A percentile compares a stretch with the other conserved stretches of the same genome.
These are phyloP conservation scores for Pterocarpus santalinus DNA, from an alignment of 306 rosid species.

Conservation along the genomic window DNA sequence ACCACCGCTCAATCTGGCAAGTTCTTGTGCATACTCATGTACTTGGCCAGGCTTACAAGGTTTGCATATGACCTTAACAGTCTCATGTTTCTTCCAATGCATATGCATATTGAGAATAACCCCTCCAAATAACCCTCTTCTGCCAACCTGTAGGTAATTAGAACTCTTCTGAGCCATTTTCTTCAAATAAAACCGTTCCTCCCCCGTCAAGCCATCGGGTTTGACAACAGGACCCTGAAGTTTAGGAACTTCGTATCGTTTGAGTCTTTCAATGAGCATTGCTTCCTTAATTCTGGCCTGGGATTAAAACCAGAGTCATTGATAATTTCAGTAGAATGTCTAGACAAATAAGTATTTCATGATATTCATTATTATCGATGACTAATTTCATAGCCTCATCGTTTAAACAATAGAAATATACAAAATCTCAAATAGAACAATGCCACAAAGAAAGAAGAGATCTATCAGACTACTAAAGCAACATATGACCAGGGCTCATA, in stretches of 20 bases:
- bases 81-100: conserved; percentile 99
- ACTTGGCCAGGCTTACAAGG: conserved; percentile 88
- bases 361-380: conserved; percentile 26
- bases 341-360: conserved; percentile 39
- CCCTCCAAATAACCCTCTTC: conserved; percentile 94
- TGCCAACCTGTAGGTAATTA: conserved; percentile 89
- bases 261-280: conserved; percentile 80
- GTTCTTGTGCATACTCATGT: conserved; percentile 84
- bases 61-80: conserved; percentile 87
- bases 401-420: conserved; percentile 17
- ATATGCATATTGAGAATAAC: conserved; percentile 95
- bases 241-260: conserved; percentile 84
- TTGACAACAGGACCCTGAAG: conserved; percentile 81
- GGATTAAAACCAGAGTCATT: conserved; percentile 29
- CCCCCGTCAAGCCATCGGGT: conserved; percentile 81
- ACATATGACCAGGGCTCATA: conserved; percentile 4
- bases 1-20: conserved; percentile 92
- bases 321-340: conserved; percentile 25
- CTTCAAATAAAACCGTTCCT: conserved; percentile 85
- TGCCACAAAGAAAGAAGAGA: conserved; percentile 13
- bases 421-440: neutral
- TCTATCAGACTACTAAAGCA: neutral
- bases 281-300: conserved; percentile 93
- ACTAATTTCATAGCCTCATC: neutral
- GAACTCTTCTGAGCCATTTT: conserved; percentile 95